Conservation (phyloP, 352 stramenopile genomes). For the Phytophthora parvispora region DNA sequence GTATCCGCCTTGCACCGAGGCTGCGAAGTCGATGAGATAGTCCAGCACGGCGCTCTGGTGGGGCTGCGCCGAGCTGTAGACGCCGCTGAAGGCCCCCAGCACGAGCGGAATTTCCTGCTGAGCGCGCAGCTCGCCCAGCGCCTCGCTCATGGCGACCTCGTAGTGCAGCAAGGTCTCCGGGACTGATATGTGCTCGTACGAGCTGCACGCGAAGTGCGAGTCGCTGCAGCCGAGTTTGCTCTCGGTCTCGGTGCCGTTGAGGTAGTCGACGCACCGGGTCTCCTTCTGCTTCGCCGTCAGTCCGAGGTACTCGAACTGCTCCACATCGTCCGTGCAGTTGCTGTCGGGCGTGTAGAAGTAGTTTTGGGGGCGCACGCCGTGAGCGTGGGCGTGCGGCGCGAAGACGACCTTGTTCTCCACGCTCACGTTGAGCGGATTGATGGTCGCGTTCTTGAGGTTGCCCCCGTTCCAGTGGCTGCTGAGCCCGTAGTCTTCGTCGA, state of each 20-base stretch:
- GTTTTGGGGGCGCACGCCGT: constrained; percentile 63
- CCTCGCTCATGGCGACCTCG: constrained; percentile 53
- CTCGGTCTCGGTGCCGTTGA: constrained; percentile 44
- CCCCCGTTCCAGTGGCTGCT: constrained; percentile 71
- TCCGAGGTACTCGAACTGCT: constrained; percentile 35
- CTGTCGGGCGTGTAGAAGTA: constrained; percentile 61
- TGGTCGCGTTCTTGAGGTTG: constrained; percentile 70
- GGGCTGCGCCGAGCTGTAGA: constrained; percentile 64
- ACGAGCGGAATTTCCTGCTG: constrained; percentile 52
- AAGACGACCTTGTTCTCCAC: constrained; percentile 73
- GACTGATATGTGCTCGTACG: constrained; percentile 51
- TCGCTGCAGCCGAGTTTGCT: constrained; percentile 50
- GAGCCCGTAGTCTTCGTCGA: constrained; percentile 50
- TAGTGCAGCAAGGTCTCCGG: constrained; percentile 42
- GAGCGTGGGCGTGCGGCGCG: constrained; percentile 69
- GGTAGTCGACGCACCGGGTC: constrained; percentile 56
- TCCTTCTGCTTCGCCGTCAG: constrained; percentile 16
- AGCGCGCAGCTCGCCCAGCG: constrained; percentile 43
- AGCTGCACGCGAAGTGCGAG: constrained; percentile 48
- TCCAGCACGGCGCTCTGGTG: constrained; percentile 69
- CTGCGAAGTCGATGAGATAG: constrained; percentile 69
- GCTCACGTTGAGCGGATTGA: constrained; percentile 50
- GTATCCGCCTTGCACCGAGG: constrained; percentile 63
- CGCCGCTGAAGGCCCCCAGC: constrained; percentile 71
- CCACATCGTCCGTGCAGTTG: constrained; percentile 49